Evolutionary conservation across 75 land plant species (phyloP).

Genomic region (Pinus taeda): DNA sequence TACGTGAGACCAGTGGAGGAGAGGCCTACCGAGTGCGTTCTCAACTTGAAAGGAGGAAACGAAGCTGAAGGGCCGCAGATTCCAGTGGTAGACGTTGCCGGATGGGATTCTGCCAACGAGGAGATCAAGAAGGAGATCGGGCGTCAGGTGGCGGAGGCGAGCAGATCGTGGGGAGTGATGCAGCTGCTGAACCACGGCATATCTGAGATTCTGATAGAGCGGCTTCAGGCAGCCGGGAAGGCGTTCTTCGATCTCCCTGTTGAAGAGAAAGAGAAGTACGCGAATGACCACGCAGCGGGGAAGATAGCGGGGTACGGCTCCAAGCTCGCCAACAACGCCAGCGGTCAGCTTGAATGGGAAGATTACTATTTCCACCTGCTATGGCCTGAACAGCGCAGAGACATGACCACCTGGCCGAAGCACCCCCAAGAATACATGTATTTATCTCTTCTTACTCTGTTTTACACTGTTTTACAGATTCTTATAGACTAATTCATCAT

Average conservation of each 20-base stretch:
- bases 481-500: not conserved
- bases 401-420: conserved; percentile 62
- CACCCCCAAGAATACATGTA: conserved; percentile 61
- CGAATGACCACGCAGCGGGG: conserved; percentile 51
- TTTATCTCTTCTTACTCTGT: not conserved
- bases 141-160: conserved; percentile 34
- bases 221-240: conserved; percentile 32
- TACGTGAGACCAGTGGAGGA: conserved; percentile 49
- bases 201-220: conserved; percentile 31
- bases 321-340: conserved; percentile 68
- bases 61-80: conserved; percentile 36
- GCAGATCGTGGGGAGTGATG: conserved; percentile 71
- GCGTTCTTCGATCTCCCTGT: conserved; percentile 49
- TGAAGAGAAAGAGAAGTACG: conserved; percentile 67
- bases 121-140: conserved; percentile 17
- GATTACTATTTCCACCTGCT: conserved; percentile 76
- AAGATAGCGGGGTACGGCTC: conserved; percentile 75
- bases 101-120: conserved; percentile 11
- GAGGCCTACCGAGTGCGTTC: conserved; percentile 5
- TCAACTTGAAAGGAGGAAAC: too few relatives aligned
- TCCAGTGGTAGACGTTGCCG: conserved; percentile 41
- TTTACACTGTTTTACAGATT: not conserved
- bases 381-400: conserved; percentile 61
- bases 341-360: conserved; percentile 85
- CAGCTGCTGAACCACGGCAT: conserved; percentile 64